Conservation (phyloP, 495 filamentous ascomycete genomes). For the Penicillium silybi region DNA sequence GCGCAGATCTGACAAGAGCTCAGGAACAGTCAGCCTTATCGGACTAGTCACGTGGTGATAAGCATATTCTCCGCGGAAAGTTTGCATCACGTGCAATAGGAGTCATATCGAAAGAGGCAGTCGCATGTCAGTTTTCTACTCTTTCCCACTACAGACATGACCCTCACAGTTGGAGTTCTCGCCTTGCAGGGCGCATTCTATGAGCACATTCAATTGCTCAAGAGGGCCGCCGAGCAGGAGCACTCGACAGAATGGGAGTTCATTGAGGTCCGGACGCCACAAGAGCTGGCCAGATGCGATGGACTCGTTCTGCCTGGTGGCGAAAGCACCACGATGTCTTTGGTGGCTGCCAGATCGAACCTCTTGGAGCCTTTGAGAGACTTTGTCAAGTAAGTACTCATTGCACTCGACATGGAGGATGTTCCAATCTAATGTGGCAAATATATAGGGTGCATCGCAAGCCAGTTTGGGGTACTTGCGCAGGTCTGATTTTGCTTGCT, state of each 20-base stretch:
- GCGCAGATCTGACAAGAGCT: neutral
- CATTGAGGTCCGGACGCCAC: slow-evolving; percentile 72
- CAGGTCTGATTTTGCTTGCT: slow-evolving; percentile 86
- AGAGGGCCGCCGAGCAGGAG: slow-evolving; percentile 51
- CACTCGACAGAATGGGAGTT: slow-evolving; percentile 51
- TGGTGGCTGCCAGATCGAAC: slow-evolving; percentile 76
- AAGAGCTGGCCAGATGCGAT: slow-evolving; percentile 68
- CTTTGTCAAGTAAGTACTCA: slow-evolving; percentile 79
- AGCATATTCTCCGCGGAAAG: slow-evolving; percentile 24
- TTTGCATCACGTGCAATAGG: slow-evolving; percentile 20
- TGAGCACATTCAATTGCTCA: slow-evolving; percentile 79
- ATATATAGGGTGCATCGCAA: slow-evolving; percentile 51
- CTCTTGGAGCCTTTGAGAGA: slow-evolving; percentile 80
- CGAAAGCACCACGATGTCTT: slow-evolving; percentile 89
- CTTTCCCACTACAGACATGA: slow-evolving; percentile 24
- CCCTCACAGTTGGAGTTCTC: slow-evolving; percentile 73
- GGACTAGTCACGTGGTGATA: slow-evolving; percentile 21
- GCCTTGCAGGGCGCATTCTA: slow-evolving; percentile 92
- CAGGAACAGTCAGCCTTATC: neutral
- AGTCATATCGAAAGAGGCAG: slow-evolving; percentile 18
- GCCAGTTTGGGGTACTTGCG: slow-evolving; percentile 95
- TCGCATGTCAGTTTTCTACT: neutral
- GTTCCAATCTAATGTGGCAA: slow-evolving; percentile 18
- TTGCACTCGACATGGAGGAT: neutral
- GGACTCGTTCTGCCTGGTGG: slow-evolving; percentile 89